A percentile compares a stretch with the other conserved stretches of the same genome.
Evolutionary conservation across 192 early-diverging fungal genomes (phyloP).

Genomic region (Backusella sp.): DNA sequence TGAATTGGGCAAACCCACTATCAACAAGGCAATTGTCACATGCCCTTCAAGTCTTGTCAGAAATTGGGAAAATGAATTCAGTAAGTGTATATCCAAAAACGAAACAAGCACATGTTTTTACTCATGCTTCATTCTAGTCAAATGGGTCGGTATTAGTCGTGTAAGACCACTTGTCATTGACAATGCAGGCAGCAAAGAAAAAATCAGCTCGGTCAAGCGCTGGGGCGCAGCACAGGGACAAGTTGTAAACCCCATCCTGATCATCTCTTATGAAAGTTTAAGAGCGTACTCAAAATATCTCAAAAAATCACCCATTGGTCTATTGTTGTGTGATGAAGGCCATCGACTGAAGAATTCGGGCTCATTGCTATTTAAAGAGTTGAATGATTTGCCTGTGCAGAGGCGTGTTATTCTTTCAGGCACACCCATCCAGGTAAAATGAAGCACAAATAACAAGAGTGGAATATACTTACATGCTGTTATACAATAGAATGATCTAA

Average conservation of each 20-base stretch:
- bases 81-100: constrained; percentile 8
- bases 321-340: constrained; percentile 97
- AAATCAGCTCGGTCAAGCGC: constrained; percentile 70
- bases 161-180: constrained; percentile 89
- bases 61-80: constrained; percentile 98
- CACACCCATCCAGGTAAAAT: constrained; percentile 81
- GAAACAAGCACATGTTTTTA: neutral
- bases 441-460: neutral
- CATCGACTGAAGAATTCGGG: constrained; percentile 95
- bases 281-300: constrained; percentile 80
- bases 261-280: constrained; percentile 97
- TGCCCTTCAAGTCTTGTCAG: constrained; percentile 94
- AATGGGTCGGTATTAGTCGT: constrained; percentile 87
- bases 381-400: constrained; percentile 73
- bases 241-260: constrained; percentile 82
- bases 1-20: constrained; percentile 82
- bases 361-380: constrained; percentile 30
- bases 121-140: constrained; percentile 38
- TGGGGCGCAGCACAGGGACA: constrained; percentile 86
- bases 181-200: constrained; percentile 85
- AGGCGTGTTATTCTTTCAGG: constrained; percentile 94
- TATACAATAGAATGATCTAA: constrained; percentile 63
- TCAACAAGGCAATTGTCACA: constrained; percentile 95
- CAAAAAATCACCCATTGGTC: constrained; percentile 77
- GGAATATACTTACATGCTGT: neutral